Percentiles rank a stretch among this genome's conserved stretches.
Conservation (phyloP, 805 yeast species). For the Cyberlindnera xylosilytica region DNA sequence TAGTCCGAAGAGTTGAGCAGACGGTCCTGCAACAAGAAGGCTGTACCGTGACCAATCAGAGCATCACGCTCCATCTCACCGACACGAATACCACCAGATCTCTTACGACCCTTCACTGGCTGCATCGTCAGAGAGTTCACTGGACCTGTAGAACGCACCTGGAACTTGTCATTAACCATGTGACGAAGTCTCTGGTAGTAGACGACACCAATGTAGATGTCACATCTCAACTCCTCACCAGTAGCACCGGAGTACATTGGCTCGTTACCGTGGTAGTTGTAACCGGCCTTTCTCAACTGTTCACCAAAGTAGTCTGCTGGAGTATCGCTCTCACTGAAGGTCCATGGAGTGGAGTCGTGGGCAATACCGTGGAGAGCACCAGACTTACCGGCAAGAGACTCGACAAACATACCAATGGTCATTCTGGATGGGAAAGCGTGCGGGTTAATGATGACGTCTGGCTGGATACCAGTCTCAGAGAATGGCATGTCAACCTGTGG, state of each 20-base stretch:
- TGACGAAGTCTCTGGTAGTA: conserved; percentile 98
- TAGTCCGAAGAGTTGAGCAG: conserved; percentile 93
- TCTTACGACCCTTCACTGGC: conserved; percentile 98
- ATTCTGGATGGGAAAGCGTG: conserved; percentile 99
- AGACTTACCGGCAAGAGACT: conserved; percentile 96
- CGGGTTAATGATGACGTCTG: conserved; percentile 96
- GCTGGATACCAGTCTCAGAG: conserved; percentile 93
- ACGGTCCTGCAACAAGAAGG: conserved; percentile 91
- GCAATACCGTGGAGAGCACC: conserved; percentile 98
- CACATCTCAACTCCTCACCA: conserved; percentile 95
- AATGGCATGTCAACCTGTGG: conserved; percentile 97
- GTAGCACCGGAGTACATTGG: conserved; percentile 99
- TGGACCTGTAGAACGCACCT: conserved; percentile 98
- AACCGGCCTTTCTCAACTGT: conserved; percentile 82
- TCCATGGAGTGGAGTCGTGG: conserved; percentile 97
- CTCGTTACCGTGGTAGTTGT: conserved; percentile 97
- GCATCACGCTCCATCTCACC: conserved; percentile 99
- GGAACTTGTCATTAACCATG: conserved; percentile 99
- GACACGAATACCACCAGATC: conserved; percentile 98
- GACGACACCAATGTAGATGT: conserved; percentile 94
- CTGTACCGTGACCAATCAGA: conserved; percentile 95
- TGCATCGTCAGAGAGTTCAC: conserved; percentile 97
- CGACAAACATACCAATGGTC: conserved; percentile 99
- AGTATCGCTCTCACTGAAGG: conserved; percentile 83
- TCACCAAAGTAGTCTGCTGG: conserved; percentile 98